Evolutionary conservation across 345 rosid genomes (phyloP).

Genomic region (Reutealis trisperma): DNA sequence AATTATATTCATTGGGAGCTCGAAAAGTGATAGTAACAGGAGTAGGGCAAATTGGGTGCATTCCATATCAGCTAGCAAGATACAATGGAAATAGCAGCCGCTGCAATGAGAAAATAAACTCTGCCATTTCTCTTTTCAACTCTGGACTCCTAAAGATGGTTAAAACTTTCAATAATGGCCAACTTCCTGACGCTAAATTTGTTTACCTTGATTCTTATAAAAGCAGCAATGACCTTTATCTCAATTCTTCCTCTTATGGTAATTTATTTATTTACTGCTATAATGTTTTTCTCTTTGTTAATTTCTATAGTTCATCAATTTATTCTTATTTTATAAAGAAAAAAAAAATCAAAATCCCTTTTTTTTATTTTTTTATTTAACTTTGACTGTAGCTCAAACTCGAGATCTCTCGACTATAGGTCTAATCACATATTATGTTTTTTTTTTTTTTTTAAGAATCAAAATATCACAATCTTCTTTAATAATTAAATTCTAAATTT

Average conservation of each 20-base stretch:
- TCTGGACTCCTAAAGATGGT: constrained; percentile 59
- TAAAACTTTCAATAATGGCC: constrained; percentile 60
- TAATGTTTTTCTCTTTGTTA: neutral
- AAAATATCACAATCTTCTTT: too few relatives aligned
- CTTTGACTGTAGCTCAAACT: too few relatives aligned
- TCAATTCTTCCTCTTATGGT: constrained; percentile 36
- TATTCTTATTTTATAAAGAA: too few relatives aligned
- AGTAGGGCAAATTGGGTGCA: constrained; percentile 88
- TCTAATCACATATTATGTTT: too few relatives aligned
- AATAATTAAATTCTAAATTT: too few relatives aligned
- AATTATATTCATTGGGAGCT: constrained; percentile 64
- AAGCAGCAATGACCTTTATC: constrained; percentile 54
- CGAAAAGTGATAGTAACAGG: constrained; percentile 73
- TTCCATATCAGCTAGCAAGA: constrained; percentile 83
- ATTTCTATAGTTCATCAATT: too few relatives aligned
- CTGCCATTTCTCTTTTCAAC: constrained; percentile 64
- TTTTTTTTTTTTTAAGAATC: too few relatives aligned
- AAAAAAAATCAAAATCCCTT: too few relatives aligned
- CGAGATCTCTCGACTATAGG: too few relatives aligned
- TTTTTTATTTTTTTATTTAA: too few relatives aligned
- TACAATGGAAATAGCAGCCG: constrained; percentile 51
- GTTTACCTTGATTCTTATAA: constrained; percentile 69
- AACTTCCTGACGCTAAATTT: constrained; percentile 69
- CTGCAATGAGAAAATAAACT: constrained; percentile 78
- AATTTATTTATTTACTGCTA: too few relatives aligned